These are phyloP conservation scores for Trametes cingulata DNA, from an alignment of 768 basidiomycete species.

Conservation along the genomic window DNA sequence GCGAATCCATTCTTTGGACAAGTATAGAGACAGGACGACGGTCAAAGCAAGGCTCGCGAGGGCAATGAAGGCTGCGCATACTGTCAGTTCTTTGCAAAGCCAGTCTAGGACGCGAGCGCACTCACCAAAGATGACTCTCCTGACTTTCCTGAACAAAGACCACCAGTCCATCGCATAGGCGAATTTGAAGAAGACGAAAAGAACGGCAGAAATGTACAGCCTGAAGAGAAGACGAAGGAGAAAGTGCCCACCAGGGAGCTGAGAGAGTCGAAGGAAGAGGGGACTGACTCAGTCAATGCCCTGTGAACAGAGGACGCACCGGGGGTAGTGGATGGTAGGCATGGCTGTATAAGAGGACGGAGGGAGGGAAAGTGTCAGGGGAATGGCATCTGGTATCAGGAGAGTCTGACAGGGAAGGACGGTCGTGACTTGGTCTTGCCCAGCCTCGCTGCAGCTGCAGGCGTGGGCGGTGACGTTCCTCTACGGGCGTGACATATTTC, in stretches of 20 bases:
- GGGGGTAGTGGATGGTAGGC: neutral
- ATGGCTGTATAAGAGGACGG: constrained; percentile 17
- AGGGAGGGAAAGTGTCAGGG: constrained; percentile 14
- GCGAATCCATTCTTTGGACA: constrained; percentile 26
- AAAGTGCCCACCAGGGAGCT: constrained; percentile 30
- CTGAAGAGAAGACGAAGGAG: constrained; percentile 15
- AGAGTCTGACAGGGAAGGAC: constrained; percentile 13
- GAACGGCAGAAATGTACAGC: constrained; percentile 11
- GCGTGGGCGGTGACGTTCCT: constrained; percentile 13
- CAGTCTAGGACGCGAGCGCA: neutral
- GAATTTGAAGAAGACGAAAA: constrained; percentile 5
- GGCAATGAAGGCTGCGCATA: constrained; percentile 23
- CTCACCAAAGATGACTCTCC: constrained; percentile 28
- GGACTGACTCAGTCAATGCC: constrained; percentile 35
- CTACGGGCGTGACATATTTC: constrained; percentile 3
- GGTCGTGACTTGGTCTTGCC: constrained; percentile 8
- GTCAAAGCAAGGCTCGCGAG: constrained; percentile 27
- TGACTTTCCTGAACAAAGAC: constrained; percentile 25
- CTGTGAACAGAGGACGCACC: constrained; percentile 22
- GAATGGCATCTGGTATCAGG: constrained; percentile 13
- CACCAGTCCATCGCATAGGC: constrained; percentile 30
- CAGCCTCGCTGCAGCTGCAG: constrained; percentile 8
- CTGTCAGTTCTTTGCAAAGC: neutral
- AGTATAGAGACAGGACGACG: constrained; percentile 26
- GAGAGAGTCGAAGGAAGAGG: constrained; percentile 27